Conservation (phyloP, 176 grass and related monocot genomes). For the Juncus effusus region DNA sequence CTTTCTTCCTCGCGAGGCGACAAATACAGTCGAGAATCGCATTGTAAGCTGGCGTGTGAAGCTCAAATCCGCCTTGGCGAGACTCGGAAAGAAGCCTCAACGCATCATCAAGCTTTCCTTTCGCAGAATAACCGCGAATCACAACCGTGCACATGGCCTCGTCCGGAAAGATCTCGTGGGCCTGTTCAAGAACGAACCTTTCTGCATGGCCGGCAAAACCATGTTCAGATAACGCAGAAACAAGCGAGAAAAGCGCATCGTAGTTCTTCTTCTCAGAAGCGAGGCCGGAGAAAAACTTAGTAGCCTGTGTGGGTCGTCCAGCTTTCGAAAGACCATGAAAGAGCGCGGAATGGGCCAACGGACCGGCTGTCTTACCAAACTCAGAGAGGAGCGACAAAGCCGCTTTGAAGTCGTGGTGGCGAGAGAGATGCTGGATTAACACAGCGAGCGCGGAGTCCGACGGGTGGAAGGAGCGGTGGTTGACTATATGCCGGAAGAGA, state of each 20-base stretch:
- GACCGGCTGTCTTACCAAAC: slow-evolving; percentile 50
- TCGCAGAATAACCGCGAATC: slow-evolving; percentile 75
- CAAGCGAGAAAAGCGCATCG: slow-evolving; percentile 43
- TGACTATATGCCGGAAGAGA: slow-evolving; percentile 77
- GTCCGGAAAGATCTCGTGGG: slow-evolving; percentile 71
- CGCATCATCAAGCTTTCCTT: slow-evolving; percentile 77
- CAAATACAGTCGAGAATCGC: slow-evolving; percentile 81
- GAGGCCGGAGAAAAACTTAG: slow-evolving; percentile 66
- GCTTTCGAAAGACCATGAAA: slow-evolving; percentile 47
- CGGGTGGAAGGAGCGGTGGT: slow-evolving; percentile 59
- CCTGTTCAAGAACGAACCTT: slow-evolving; percentile 53
- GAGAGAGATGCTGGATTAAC: slow-evolving; percentile 64
- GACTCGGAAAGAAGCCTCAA: slow-evolving; percentile 71
- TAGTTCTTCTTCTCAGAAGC: slow-evolving; percentile 35
- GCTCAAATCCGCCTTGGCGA: slow-evolving; percentile 60
- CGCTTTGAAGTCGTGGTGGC: slow-evolving; percentile 76
- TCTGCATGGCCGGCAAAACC: slow-evolving; percentile 66
- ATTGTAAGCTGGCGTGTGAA: slow-evolving; percentile 60
- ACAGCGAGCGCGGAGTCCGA: slow-evolving; percentile 55
- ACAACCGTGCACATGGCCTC: slow-evolving; percentile 68
- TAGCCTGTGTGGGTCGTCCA: slow-evolving; percentile 51
- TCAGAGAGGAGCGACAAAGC: slow-evolving; percentile 55
- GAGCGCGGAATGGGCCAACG: slow-evolving; percentile 44
- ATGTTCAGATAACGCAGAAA: slow-evolving; percentile 46
- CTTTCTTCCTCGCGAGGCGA: slow-evolving; percentile 69